phyloP scores from a whole-genome alignment of 208 protist species.

The Leishmania mexicana region DNA sequence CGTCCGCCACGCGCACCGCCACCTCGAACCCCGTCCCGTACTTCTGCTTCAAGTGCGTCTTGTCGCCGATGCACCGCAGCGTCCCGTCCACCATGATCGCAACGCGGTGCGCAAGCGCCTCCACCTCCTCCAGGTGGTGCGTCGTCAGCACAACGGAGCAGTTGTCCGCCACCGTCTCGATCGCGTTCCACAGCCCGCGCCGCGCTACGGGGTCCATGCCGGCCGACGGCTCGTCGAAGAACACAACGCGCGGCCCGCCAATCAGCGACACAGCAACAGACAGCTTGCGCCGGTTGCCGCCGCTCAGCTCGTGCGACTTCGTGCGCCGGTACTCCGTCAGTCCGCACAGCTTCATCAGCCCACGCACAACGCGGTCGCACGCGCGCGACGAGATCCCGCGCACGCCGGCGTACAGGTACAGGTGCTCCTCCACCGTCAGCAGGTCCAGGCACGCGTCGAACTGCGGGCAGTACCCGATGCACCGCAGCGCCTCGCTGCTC shows the following conservation, averaged over 20 bases:
- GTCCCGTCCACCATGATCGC: conserved; percentile 91
- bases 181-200: conserved; percentile 77
- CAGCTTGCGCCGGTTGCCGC: conserved; percentile 90
- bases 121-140: conserved; percentile 93
- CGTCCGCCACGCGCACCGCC: conserved; percentile 33
- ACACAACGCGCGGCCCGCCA: conserved; percentile 71
- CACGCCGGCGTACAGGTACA: conserved; percentile 37
- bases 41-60: conserved; percentile 85
- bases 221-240: conserved; percentile 89
- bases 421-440: conserved; percentile 90
- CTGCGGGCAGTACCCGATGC: conserved; percentile 93
- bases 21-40: conserved; percentile 76
- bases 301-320: conserved; percentile 46
- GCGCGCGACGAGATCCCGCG: conserved; percentile 26
- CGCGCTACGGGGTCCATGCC: conserved; percentile 90
- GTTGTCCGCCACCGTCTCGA: conserved; percentile 56
- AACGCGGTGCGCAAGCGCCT: conserved; percentile 81
- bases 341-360: conserved; percentile 45
- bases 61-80: conserved; percentile 87
- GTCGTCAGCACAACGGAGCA: conserved; percentile 91
- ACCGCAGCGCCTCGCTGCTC: conserved; percentile 44
- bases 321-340: conserved; percentile 42
- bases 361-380: conserved; percentile 31
- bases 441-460: conserved; percentile 91
- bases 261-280: conserved; percentile 80